These are phyloP conservation scores for Candida xiaguanensis DNA, from an alignment of 805 yeast species.

Conservation along the genomic window DNA sequence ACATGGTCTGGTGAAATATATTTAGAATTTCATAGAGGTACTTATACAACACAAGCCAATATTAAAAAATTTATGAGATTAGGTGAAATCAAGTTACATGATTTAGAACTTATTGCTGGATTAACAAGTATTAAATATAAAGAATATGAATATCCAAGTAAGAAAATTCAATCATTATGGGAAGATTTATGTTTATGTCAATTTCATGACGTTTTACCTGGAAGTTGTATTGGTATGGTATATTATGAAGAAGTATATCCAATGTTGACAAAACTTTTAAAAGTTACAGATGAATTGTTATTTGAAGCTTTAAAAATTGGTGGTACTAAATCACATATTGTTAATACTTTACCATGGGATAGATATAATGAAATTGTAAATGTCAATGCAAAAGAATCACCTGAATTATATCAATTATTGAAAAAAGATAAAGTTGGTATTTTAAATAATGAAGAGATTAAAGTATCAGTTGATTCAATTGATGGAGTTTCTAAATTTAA, in stretches of 20 bases:
- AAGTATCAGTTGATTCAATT: conserved; percentile 20
- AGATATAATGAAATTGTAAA: conserved; percentile 42
- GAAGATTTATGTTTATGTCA: conserved; percentile 86
- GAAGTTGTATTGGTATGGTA: conserved; percentile 91
- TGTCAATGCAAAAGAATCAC: conserved; percentile 21
- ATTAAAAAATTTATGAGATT: conserved; percentile 78
- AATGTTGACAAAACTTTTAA: conserved; percentile 58
- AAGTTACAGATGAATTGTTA: conserved; percentile 50
- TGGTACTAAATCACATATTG: conserved; percentile 15
- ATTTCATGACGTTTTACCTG: conserved; percentile 97
- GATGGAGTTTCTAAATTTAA: conserved; percentile 17
- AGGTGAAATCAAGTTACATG: conserved; percentile 75
- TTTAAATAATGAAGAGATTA: conserved; percentile 10
- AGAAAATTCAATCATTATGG: conserved; percentile 72
- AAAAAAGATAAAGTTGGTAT: conserved; percentile 10
- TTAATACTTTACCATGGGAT: conserved; percentile 68
- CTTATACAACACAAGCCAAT: conserved; percentile 90
- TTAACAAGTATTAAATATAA: conserved; percentile 56
- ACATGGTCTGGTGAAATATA: conserved; percentile 93
- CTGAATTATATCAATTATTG: conserved; percentile 14
- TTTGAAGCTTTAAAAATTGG: conserved; percentile 46
- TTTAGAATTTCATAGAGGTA: conserved; percentile 94
- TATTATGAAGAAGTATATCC: conserved; percentile 80
- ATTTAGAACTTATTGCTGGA: conserved; percentile 80
- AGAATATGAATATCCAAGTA: conserved; percentile 67